A percentile compares a stretch with the other conserved stretches of the same genome.
Conservation (phyloP, 2,329 filamentous ascomycete species). For the Colletotrichum sp. region DNA sequence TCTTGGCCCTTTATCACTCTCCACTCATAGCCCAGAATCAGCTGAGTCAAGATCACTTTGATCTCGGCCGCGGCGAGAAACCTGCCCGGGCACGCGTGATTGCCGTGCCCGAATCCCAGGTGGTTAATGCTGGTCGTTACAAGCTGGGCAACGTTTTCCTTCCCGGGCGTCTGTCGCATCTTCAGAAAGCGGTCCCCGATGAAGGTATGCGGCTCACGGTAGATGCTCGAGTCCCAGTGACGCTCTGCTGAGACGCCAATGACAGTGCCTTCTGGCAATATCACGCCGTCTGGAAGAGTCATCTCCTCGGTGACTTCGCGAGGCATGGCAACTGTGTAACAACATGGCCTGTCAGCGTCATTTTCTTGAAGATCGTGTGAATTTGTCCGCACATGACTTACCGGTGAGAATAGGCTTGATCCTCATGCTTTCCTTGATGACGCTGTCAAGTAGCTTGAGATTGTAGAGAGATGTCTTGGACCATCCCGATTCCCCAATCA, state of each 20-base stretch:
- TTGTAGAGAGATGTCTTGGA: background rate
- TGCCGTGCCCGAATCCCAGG: background rate
- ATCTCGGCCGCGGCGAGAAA: background rate
- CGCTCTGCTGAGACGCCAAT: background rate
- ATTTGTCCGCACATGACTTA: accelerated
- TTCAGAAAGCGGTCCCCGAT: background rate
- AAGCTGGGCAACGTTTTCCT: background rate
- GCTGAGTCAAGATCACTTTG: conserved; percentile 32
- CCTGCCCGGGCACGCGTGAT: background rate
- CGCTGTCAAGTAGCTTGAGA: background rate
- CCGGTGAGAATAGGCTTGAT: background rate
- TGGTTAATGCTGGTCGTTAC: background rate
- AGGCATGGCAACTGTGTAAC: background rate
- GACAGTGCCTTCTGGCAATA: background rate
- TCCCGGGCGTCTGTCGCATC: background rate
- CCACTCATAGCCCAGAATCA: conserved; percentile 40
- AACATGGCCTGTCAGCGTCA: accelerated
- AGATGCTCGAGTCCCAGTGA: background rate
- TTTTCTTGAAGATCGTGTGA: accelerated
- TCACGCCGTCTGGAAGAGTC: background rate
- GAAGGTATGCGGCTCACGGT: background rate
- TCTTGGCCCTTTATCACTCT: background rate
- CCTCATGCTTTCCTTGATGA: background rate
- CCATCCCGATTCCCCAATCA: background rate
- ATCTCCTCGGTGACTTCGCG: background rate